A percentile compares a stretch with the other conserved stretches of the same genome.
Conservation (phyloP, 345 rosid species). For the Sonneratia alba region DNA sequence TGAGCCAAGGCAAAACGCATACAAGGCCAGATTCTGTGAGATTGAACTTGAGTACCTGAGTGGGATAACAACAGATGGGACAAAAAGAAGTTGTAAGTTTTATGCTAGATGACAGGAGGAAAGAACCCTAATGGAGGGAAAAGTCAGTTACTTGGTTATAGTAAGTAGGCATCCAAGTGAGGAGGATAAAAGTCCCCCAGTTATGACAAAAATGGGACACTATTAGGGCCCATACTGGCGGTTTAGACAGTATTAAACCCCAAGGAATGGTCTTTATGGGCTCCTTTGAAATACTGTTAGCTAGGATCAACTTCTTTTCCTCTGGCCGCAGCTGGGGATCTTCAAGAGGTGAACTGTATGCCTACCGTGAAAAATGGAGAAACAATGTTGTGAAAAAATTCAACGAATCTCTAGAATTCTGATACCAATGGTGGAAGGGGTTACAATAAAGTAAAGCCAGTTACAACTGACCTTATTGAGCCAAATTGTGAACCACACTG, state of each 20-base stretch:
- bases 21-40: slow-evolving; percentile 81
- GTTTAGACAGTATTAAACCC: slow-evolving; percentile 69
- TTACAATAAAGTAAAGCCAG: not conserved
- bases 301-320: slow-evolving; percentile 58
- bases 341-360: slow-evolving; percentile 76
- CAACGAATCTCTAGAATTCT: not conserved
- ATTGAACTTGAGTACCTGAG: slow-evolving; percentile 80
- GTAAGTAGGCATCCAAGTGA: slow-evolving; percentile 97
- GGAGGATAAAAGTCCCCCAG: slow-evolving; percentile 91
- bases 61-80: not conserved
- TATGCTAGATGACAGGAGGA: not conserved
- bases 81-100: not conserved
- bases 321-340: slow-evolving; percentile 59
- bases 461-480: slow-evolving; percentile 45
- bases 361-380: slow-evolving; percentile 27
- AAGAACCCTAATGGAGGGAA: not conserved
- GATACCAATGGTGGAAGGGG: not conserved
- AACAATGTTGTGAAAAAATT: not conserved
- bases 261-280: slow-evolving; percentile 79
- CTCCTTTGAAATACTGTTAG: slow-evolving; percentile 42
- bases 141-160: slow-evolving; percentile 62
- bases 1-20: slow-evolving; percentile 84
- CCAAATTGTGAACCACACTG: slow-evolving; percentile 77
- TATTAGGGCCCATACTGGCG: slow-evolving; percentile 90
- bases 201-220: slow-evolving; percentile 82